Percentiles rank a stretch among this genome's conserved stretches.
These are phyloP conservation scores for Nyssa sinensis DNA, from an alignment of 148 eudicot species.

Conservation along the genomic window DNA sequence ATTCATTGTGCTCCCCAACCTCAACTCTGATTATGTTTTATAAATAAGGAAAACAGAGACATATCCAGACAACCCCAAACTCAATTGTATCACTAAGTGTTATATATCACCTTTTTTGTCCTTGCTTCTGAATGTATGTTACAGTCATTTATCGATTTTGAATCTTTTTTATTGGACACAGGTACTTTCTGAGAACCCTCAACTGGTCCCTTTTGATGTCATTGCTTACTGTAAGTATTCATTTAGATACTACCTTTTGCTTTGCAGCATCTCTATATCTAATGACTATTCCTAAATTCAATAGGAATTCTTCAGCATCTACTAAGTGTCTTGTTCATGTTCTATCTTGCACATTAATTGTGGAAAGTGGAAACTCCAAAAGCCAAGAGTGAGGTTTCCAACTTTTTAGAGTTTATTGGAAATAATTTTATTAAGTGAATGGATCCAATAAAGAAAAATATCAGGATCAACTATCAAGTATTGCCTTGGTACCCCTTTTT, in stretches of 20 bases:
- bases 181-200: conserved; percentile 59
- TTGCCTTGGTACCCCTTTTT: too few relatives aligned
- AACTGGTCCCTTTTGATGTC: conserved; percentile 95
- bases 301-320: background rate
- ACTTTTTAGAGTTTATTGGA: too few relatives aligned
- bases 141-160: background rate
- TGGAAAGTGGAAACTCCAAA: too few relatives aligned
- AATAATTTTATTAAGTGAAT: too few relatives aligned
- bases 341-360: background rate
- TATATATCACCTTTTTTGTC: background rate
- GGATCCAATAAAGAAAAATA: too few relatives aligned
- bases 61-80: background rate
- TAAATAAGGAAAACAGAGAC: background rate
- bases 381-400: too few relatives aligned
- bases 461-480: too few relatives aligned
- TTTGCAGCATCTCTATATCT: conserved; percentile 15
- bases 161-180: conserved; percentile 28
- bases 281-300: background rate
- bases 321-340: background rate
- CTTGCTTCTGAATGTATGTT: background rate
- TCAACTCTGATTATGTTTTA: conserved; percentile 5
- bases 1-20: conserved; percentile 10
- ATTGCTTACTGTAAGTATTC: conserved; percentile 63
- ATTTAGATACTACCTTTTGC: conserved; percentile 4
- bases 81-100: background rate